Conservation (phyloP, 129 eudicot genomes). For the Chrysanthemum seticuspe region DNA sequence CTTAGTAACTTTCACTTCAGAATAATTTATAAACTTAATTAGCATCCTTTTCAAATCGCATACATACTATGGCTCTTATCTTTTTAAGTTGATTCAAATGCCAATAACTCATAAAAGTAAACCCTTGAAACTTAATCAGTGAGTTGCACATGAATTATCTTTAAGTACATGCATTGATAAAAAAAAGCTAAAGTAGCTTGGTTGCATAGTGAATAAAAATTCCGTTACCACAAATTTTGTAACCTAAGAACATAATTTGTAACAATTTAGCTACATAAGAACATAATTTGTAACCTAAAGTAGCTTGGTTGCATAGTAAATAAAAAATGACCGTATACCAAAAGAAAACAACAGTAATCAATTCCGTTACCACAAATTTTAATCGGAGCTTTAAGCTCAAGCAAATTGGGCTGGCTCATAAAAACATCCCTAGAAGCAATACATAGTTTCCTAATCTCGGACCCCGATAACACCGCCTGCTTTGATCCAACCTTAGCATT, state of each 20-base stretch:
- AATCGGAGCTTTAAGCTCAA: conserved; percentile 66
- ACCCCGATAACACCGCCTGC: conserved; percentile 40
- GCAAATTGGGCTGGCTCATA: conserved; percentile 56
- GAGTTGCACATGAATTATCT: too few species aligned
- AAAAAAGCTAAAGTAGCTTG: too few species aligned
- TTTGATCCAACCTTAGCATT: conserved; percentile 45
- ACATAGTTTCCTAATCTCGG: conserved; percentile 53
- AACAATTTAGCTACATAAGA: background rate
- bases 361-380: conserved; percentile 51
- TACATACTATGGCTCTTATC: too few species aligned
- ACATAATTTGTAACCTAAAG: background rate
- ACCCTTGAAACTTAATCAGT: background rate
- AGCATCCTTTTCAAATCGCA: conserved; percentile 1
- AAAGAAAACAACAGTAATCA: background rate
- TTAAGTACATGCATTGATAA: background rate
- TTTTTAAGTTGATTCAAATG: too few species aligned
- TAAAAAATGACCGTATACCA: background rate
- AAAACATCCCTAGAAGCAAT: conserved; percentile 42
- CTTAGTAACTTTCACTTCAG: background rate
- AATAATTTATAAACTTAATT: background rate
- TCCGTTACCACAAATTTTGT: too few species aligned
- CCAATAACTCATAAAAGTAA: too few species aligned
- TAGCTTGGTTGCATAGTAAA: too few species aligned
- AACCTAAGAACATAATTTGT: too few species aligned
- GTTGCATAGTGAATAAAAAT: background rate